Conservation (phyloP, 2,329 filamentous ascomycete genomes). For the Dactylella cylindrospora region DNA sequence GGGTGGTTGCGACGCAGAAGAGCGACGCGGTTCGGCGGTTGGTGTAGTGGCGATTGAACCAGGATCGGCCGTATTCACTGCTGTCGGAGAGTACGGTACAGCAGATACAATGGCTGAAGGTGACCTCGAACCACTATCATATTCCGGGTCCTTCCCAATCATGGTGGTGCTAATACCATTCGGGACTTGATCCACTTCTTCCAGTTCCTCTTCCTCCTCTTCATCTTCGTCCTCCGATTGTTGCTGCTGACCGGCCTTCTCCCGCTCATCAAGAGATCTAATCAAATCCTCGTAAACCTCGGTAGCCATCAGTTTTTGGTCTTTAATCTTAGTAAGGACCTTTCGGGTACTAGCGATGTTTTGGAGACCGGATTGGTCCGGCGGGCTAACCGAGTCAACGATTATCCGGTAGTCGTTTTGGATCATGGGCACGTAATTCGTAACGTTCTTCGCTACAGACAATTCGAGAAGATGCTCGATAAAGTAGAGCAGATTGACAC, state of each 20-base stretch:
- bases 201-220: slow-evolving; percentile 54
- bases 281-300: slow-evolving; percentile 14
- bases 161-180: slow-evolving; percentile 28
- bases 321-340: slow-evolving; percentile 56
- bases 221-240: slow-evolving; percentile 81
- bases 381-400: slow-evolving; percentile 86
- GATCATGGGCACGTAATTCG: slow-evolving; percentile 89
- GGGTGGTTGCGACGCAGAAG: slow-evolving; percentile 25
- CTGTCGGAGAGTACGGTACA: slow-evolving; percentile 45
- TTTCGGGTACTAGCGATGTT: slow-evolving; percentile 91
- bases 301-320: slow-evolving; percentile 29
- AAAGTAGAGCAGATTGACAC: slow-evolving; percentile 99
- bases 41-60: slow-evolving; percentile 39
- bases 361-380: slow-evolving; percentile 81
- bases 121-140: slow-evolving; percentile 29
- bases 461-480: slow-evolving; percentile 91
- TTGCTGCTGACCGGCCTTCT: slow-evolving; percentile 69
- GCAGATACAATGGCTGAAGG: slow-evolving; percentile 45
- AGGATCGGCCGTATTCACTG: slow-evolving; percentile 46
- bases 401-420: slow-evolving; percentile 88
- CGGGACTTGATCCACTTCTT: slow-evolving; percentile 39
- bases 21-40: slow-evolving; percentile 24
- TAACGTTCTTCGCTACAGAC: slow-evolving; percentile 72
- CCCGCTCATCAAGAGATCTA: slow-evolving; percentile 59
- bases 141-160: slow-evolving; percentile 34